These are phyloP conservation scores for Pythium apleroticum DNA, from an alignment of 352 stramenopile genomes.

Conservation along the genomic window DNA sequence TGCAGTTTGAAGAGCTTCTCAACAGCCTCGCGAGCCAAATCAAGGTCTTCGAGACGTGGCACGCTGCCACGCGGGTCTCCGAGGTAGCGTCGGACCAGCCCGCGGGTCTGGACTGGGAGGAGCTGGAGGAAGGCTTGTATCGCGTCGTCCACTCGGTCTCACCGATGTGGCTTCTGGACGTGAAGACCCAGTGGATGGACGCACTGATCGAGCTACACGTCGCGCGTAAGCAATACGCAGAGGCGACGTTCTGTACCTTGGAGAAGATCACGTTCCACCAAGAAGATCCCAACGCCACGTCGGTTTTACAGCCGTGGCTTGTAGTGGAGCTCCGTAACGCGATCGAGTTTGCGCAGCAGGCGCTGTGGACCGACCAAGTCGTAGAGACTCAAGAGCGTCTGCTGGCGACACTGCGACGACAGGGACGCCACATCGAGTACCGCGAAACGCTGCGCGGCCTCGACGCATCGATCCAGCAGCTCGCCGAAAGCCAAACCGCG, in stretches of 20 bases:
- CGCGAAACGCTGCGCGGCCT: slow-evolving; percentile 48
- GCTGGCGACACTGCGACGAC: slow-evolving; percentile 37
- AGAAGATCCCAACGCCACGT: neutral
- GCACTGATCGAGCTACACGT: slow-evolving; percentile 58
- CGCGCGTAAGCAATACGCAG: slow-evolving; percentile 38
- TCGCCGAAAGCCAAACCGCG: slow-evolving; percentile 16
- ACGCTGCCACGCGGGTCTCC: slow-evolving; percentile 32
- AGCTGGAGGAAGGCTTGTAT: slow-evolving; percentile 65
- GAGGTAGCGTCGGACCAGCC: neutral
- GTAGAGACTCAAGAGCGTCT: slow-evolving; percentile 58
- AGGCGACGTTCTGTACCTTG: slow-evolving; percentile 64
- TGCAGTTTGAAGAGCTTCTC: slow-evolving; percentile 50
- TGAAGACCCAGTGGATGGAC: slow-evolving; percentile 65
- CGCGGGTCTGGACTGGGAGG: slow-evolving; percentile 41
- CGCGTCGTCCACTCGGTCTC: slow-evolving; percentile 54
- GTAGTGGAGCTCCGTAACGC: slow-evolving; percentile 43
- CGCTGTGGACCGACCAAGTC: slow-evolving; percentile 51
- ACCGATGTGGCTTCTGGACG: slow-evolving; percentile 46
- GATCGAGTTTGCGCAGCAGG: slow-evolving; percentile 39
- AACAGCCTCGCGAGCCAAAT: slow-evolving; percentile 54
- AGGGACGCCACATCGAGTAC: slow-evolving; percentile 45
- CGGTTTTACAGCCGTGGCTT: slow-evolving; percentile 26
- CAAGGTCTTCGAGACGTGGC: slow-evolving; percentile 60
- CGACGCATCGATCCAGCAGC: slow-evolving; percentile 31
- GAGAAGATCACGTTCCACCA: slow-evolving; percentile 41